These are phyloP conservation scores for Arachnomyces sp. DNA, from an alignment of 2,329 filamentous ascomycete species.

Conservation along the genomic window DNA sequence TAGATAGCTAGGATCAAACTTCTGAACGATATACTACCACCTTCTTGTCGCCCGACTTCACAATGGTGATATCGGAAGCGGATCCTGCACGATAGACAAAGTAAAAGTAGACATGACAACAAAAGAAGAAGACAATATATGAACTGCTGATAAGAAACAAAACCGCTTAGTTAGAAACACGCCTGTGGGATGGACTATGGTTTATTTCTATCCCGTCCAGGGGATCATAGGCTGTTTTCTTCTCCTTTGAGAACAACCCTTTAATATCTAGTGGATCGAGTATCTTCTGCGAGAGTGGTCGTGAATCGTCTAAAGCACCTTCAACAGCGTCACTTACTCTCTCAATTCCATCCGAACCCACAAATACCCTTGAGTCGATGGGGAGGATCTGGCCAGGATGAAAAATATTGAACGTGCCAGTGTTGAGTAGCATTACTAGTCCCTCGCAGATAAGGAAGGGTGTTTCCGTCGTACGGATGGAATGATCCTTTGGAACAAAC, in stretches of 20 bases:
- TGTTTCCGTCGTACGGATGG: constrained; percentile 4
- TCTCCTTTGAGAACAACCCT: constrained; percentile 4
- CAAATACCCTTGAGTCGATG: constrained; percentile 4
- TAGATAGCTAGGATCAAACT: too few relatives aligned
- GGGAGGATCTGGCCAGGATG: constrained; percentile 7
- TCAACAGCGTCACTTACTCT: constrained; percentile 4
- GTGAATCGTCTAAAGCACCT: constrained; percentile 3
- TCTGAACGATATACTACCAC: too few relatives aligned
- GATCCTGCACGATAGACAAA: too few relatives aligned
- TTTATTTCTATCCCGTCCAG: too few relatives aligned
- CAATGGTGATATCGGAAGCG: too few relatives aligned
- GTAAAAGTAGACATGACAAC: too few relatives aligned
- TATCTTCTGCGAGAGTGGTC: constrained; percentile 5
- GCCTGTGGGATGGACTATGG: too few relatives aligned
- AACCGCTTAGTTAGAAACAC: too few relatives aligned
- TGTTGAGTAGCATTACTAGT: constrained; percentile 6
- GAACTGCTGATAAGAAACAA: too few relatives aligned
- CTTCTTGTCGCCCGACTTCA: too few relatives aligned
- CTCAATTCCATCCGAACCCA: constrained; percentile 5
- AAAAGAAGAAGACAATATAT: too few relatives aligned
- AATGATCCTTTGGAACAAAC: constrained; percentile 6
- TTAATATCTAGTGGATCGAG: constrained; percentile 8
- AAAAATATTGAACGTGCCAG: constrained; percentile 7
- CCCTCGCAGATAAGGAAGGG: constrained; percentile 7
- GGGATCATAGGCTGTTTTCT: too few relatives aligned